Base-by-base conservation (phyloP, 169 alveolate species). In the Condylostoma magnum region DNA sequence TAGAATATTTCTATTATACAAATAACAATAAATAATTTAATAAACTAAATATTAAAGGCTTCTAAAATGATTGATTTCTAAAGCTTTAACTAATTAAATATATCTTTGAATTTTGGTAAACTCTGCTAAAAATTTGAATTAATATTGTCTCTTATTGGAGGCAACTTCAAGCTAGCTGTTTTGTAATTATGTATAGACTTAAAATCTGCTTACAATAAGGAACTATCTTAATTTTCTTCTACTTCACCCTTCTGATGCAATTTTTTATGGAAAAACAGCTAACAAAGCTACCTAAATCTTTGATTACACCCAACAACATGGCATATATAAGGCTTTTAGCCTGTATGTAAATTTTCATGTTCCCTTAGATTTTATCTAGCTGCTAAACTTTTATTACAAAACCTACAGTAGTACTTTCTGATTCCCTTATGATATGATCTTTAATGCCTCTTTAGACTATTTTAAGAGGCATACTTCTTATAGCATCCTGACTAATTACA, bases 251-350 rank as follows among this genome's bases (percentile, higher is more conserved):
- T n/a, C n/a, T n/a, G n/a, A 73, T 79, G 86, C n/a, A 73, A 76
- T 79, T 71, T 79, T 57, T 79, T 79, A 48, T 79, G 86, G 27
- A 69, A 69, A 52, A 69, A 72, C 51, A 79, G 60, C 67, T 79
- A 66, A 31, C 82, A 73, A 60, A 63, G 77, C 47, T 79, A 79
- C 54, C 79, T 65, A 60, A 79, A 79, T 25, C 82, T 48, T 47
- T 69, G 68, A 22, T 65, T 46, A 31, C 86, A 79, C 33, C 86
- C 86, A 2, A 69, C 67, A 28, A 41, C 67, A 2, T 79, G 54
- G 52, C 86, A 79, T 44, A 54, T 66, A 57, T 79, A 79, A 46
- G 86, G 86, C 33, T 79, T 79, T 79, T 79, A 82, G 15, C 86
- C 86, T 34, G 86, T 72, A 58, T 79, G 86, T 18, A 82, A 73